phyloP scores from a whole-genome alignment of 306 rosid species.

The Acacia melanoxylon region DNA sequence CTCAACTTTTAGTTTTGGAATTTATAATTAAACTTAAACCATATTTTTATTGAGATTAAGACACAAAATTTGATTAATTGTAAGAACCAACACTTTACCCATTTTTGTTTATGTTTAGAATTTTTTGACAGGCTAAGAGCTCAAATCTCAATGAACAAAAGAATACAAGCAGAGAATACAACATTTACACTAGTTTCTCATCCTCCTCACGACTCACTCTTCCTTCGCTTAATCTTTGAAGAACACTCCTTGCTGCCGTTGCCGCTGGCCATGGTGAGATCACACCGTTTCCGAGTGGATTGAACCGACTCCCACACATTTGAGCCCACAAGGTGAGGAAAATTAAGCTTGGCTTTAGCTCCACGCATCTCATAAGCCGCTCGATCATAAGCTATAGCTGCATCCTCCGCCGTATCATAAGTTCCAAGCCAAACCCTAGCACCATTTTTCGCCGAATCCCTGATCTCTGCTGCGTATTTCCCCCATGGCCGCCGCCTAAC shows the following conservation, averaged over 20 bases:
- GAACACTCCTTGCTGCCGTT: background rate
- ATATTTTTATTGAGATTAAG: too few species aligned
- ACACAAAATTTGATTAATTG: too few species aligned
- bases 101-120: too few species aligned
- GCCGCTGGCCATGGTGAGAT: background rate
- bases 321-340: slow-evolving; percentile 33
- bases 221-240: background rate
- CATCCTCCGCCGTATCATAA: slow-evolving; percentile 57
- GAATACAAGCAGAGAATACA: background rate
- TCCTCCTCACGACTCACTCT: background rate
- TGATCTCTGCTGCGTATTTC: slow-evolving; percentile 67
- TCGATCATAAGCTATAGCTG: slow-evolving; percentile 59
- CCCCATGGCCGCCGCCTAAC: slow-evolving; percentile 71
- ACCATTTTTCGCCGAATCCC: slow-evolving; percentile 51
- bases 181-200: background rate
- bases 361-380: slow-evolving; percentile 61
- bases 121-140: background rate
- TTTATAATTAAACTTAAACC: too few species aligned
- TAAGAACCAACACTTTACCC: too few species aligned
- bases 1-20: too few species aligned
- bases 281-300: background rate
- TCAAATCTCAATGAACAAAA: background rate
- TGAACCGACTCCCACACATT: slow-evolving; percentile 10
- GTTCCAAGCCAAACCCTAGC: slow-evolving; percentile 64
- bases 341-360: slow-evolving; percentile 56